Percentiles rank a stretch among this genome's conserved stretches.
These are phyloP conservation scores for Plasmodium knowlesi DNA, from an alignment of 169 alveolate genomes.

Conservation along the genomic window DNA sequence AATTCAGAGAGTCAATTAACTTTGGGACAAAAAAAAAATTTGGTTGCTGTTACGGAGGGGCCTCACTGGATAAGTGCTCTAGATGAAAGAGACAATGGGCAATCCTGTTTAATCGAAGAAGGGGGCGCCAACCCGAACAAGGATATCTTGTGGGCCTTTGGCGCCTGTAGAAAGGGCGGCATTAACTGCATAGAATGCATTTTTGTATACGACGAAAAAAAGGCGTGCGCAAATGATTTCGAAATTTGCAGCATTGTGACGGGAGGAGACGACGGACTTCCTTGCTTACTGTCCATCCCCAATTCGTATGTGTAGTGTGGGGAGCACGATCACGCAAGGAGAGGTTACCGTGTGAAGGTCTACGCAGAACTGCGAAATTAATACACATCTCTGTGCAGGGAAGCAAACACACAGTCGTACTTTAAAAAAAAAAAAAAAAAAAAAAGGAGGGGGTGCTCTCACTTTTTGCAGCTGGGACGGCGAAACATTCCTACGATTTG, in stretches of 20 bases:
- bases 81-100: neutral
- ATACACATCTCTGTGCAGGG: neutral
- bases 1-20: constrained; percentile 39
- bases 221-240: constrained; percentile 26
- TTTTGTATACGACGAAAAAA: constrained; percentile 55
- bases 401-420: neutral
- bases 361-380: neutral
- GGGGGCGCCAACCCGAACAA: neutral
- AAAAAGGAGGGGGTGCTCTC: neutral
- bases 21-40: constrained; percentile 9
- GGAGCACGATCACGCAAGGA: neutral
- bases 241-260: constrained; percentile 53
- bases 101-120: neutral
- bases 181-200: constrained; percentile 73
- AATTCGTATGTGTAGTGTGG: constrained; percentile 15
- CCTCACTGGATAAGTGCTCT: neutral
- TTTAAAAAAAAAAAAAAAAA: constrained; percentile 2
- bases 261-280: constrained; percentile 73
- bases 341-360: neutral
- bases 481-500: neutral
- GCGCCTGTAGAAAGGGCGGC: constrained; percentile 71
- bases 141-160: constrained; percentile 75
- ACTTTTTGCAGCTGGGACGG: neutral
- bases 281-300: constrained; percentile 54
- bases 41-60: neutral